These are phyloP conservation scores for Nakaseomyces uthaithaninus DNA, from an alignment of 1,139 yeast species.

Conservation along the genomic window DNA sequence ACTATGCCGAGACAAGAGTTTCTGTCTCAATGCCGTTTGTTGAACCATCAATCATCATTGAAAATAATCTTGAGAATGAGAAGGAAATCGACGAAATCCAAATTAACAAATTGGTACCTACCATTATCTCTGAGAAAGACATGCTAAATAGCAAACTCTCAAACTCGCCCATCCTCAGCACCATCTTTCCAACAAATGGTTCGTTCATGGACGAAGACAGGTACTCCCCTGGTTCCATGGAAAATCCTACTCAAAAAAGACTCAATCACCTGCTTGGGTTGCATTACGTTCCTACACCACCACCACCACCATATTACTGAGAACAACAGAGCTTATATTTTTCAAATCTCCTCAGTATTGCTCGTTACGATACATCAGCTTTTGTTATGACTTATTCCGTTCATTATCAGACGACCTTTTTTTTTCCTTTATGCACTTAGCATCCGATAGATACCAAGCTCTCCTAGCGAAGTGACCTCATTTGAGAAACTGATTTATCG, in stretches of 20 bases:
- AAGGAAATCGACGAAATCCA: constrained; percentile 5
- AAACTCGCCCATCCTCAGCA: background rate
- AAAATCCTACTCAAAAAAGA: constrained; percentile 1
- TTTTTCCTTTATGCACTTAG: no score
- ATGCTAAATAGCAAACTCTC: background rate
- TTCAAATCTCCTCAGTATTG: no score
- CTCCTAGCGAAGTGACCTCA: no score
- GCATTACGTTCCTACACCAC: constrained; percentile 1
- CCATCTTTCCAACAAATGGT: constrained; percentile 1
- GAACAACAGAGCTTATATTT: no score
- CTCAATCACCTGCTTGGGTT: background rate
- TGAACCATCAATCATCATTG: constrained; percentile 7
- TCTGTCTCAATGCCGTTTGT: constrained; percentile 2
- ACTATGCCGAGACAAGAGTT: background rate
- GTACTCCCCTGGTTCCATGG: background rate
- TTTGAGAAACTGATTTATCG: no score
- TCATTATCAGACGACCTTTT: no score
- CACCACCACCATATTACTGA: constrained; percentile 7
- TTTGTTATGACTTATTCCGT: background rate
- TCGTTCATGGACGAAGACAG: background rate
- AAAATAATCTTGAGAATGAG: constrained; percentile 2
- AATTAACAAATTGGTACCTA: background rate
- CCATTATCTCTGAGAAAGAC: background rate
- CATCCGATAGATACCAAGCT: no score
- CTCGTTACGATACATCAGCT: no score